Percentiles rank a stretch among this genome's conserved stretches.
These are phyloP conservation scores for Cyberlindnera xylosilytica DNA, from an alignment of 805 yeast genomes.

Conservation along the genomic window DNA sequence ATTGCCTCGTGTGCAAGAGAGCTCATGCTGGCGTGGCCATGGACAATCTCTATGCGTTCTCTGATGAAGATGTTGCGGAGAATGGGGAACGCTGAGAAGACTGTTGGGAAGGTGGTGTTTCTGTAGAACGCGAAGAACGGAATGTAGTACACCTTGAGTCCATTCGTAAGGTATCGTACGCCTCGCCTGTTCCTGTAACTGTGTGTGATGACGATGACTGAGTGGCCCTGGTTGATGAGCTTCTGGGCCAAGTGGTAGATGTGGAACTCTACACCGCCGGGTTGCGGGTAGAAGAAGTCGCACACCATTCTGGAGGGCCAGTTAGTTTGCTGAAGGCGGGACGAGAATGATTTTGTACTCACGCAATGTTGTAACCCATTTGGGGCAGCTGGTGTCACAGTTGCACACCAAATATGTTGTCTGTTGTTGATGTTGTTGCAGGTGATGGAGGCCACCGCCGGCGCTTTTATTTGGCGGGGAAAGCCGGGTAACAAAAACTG, in stretches of 20 bases:
- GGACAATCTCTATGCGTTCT: slow-evolving; percentile 84
- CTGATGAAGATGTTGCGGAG: slow-evolving; percentile 81
- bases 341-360: too few species aligned
- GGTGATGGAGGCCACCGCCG: too few species aligned
- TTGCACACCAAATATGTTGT: too few species aligned
- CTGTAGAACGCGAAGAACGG: slow-evolving; percentile 81
- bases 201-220: slow-evolving; percentile 85
- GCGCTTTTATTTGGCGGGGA: too few species aligned
- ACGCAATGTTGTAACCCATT: slow-evolving; percentile 32
- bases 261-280: slow-evolving; percentile 97
- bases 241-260: slow-evolving; percentile 87
- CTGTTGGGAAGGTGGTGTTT: slow-evolving; percentile 84
- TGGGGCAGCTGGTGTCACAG: too few species aligned
- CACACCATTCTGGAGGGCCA: slow-evolving; percentile 66
- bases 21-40: slow-evolving; percentile 91
- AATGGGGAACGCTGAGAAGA: slow-evolving; percentile 83
- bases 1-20: slow-evolving; percentile 86
- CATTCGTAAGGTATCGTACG: slow-evolving; percentile 78
- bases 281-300: slow-evolving; percentile 96
- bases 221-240: slow-evolving; percentile 75
- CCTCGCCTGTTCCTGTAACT: slow-evolving; percentile 83
- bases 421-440: too few species aligned
- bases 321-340: too few species aligned
- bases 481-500: too few species aligned
- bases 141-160: slow-evolving; percentile 87